Conservation (phyloP, 148 eudicot species). For the Cornus florida region DNA sequence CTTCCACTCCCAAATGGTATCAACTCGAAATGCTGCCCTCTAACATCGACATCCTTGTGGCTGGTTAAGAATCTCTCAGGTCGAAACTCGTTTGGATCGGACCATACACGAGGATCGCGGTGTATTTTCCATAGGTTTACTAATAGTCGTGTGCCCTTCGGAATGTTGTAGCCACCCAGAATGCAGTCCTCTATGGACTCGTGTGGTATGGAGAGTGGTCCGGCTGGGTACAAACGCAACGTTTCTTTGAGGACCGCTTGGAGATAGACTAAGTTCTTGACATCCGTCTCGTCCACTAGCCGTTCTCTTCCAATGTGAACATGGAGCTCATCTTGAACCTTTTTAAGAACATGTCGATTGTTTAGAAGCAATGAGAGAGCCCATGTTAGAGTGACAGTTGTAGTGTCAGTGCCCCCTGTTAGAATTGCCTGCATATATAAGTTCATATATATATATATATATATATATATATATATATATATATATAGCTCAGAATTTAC, state of each 20-base stretch:
- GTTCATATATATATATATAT: too few species aligned
- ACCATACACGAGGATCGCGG: constrained; percentile 5
- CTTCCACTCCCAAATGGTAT: constrained; percentile 29
- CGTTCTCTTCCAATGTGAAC: constrained; percentile 5
- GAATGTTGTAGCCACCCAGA: constrained; percentile 4
- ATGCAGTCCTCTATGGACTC: not conserved
- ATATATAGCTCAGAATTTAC: too few species aligned
- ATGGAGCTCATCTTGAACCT: constrained; percentile 9
- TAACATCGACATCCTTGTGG: constrained; percentile 22
- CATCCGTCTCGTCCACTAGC: not conserved
- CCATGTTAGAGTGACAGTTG: constrained; percentile 3
- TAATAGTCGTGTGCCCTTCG: constrained; percentile 5
- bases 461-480: too few species aligned
- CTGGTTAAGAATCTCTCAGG: constrained; percentile 21
- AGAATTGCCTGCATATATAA: constrained; percentile 4
- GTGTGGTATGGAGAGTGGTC: not conserved
- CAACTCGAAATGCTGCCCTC: constrained; percentile 15
- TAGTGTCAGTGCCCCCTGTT: constrained; percentile 2
- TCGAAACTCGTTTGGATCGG: not conserved
- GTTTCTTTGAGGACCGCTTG: constrained; percentile 21
- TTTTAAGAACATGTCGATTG: not conserved
- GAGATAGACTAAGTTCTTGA: not conserved
- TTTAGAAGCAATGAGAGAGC: constrained; percentile 14
- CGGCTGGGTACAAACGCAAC: constrained; percentile 7
- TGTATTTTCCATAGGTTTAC: constrained; percentile 17